Evolutionary conservation across 768 basidiomycete genomes (phyloP), one percentile per base, ranked within the genome.

Genomic region (Macrolepiota albuminosa): DNA sequence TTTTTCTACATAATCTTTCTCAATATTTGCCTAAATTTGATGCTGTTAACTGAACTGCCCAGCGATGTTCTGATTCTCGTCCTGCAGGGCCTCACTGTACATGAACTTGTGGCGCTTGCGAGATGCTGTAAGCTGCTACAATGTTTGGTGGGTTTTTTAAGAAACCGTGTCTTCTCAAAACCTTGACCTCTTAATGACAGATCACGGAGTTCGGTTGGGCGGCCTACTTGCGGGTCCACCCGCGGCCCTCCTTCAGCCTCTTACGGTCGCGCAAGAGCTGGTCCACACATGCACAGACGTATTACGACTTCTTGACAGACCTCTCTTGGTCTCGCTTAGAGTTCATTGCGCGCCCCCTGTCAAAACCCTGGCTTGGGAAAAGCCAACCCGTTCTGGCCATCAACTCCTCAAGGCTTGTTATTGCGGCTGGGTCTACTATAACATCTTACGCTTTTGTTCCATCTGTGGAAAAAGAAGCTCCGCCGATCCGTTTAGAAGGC

Each of bases 331-430:
- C 72, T 4, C 68, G 64, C 24, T 68, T 69, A 45, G 66, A 73
- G 48, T 88, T 88, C 60, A 71, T 88, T 24, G 87, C 87, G 4
- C 81, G 86, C 1, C 88, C 87, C 2, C 76, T 91, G 9, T 82
- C 85, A 24, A 73, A 75, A 29, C 77, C 80, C 10, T 91, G 88
- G 88, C 14, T 64, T 6, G 76, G 74, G 26, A 87, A 81, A 64
- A 70, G 79, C 5, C 85, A 82, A 59, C 85, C 89, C 5, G 65
- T 76, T 13, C 67, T 91, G 40, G 81, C 85, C 31, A 76, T 86
- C 58, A 86, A 78, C 57, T 57, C 71, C 18, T 81, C 81, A 31
- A 75, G 84, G 8, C 72, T 91, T 1, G 61, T 88, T 40, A 80
- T 90, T 46, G 86, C 83, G 14, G 83, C 86, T 6, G 88, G 87